phyloP scores from a whole-genome alignment of 441 rosid genomes.

The Macaranga tanarius region DNA sequence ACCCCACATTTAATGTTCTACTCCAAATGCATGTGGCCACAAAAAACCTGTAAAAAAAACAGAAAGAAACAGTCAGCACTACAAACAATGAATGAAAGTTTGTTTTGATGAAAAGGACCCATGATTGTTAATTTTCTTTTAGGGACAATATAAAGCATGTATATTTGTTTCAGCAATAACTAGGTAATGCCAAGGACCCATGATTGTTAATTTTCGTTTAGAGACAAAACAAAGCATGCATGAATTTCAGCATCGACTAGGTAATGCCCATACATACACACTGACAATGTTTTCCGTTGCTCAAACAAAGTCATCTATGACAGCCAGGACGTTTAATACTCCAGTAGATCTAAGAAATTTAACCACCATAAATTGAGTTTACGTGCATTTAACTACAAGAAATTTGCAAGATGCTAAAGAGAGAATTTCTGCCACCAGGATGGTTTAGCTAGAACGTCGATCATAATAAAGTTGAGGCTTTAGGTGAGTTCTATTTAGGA shows the following conservation, averaged over 20 bases:
- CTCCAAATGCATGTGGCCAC: background rate
- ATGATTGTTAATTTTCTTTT: background rate
- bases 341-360: no score
- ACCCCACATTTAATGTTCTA: background rate
- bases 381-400: no score
- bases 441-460: background rate
- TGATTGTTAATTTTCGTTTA: no score
- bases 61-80: background rate
- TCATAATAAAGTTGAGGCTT: background rate
- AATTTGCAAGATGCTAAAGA: background rate
- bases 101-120: background rate
- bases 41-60: constrained; percentile 15
- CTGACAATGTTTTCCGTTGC: no score
- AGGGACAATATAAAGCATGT: background rate
- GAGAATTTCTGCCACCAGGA: background rate
- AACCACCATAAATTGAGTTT: no score
- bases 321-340: no score
- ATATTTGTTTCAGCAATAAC: no score
- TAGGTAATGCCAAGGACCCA: no score
- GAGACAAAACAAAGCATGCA: no score
- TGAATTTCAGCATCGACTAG: no score
- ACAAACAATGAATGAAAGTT: background rate
- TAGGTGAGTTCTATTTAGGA: background rate
- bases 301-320: no score
- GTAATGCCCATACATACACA: no score